A percentile compares a stretch with the other conserved stretches of the same genome.
Evolutionary conservation across 192 early-diverging fungal species (phyloP).

Genomic region (Backusella circina): DNA sequence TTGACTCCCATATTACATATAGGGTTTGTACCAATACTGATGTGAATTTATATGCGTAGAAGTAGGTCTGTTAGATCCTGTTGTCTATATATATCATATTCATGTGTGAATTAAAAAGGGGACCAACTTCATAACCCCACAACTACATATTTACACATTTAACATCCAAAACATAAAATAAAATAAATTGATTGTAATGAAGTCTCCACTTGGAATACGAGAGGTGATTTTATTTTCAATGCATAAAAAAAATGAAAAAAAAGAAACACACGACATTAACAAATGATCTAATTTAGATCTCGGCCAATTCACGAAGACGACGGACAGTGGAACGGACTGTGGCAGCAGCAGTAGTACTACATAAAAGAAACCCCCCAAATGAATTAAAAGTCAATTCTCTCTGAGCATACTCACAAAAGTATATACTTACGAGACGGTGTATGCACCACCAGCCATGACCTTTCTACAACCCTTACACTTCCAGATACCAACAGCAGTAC

Average conservation of each 20-base stretch:
- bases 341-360: slow-evolving; percentile 82
- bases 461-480: slow-evolving; percentile 95
- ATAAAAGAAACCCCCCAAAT: background rate
- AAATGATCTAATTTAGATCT: slow-evolving; percentile 57
- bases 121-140: background rate
- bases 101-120: too few relatives aligned
- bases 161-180: background rate
- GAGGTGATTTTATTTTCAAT: background rate
- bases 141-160: background rate
- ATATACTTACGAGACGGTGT: slow-evolving; percentile 74
- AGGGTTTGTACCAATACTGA: background rate
- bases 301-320: slow-evolving; percentile 94
- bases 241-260: background rate
- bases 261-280: background rate
- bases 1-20: too few relatives aligned
- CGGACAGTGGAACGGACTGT: slow-evolving; percentile 93
- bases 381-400: background rate
- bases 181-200: background rate
- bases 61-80: too few relatives aligned
- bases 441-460: slow-evolving; percentile 94
- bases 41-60: background rate
- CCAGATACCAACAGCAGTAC: slow-evolving; percentile 98
- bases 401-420: background rate
- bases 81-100: too few relatives aligned
- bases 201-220: background rate